These are phyloP conservation scores for Nematocida parisii DNA, from an alignment of 371 early-diverging fungal species.

Conservation along the genomic window DNA sequence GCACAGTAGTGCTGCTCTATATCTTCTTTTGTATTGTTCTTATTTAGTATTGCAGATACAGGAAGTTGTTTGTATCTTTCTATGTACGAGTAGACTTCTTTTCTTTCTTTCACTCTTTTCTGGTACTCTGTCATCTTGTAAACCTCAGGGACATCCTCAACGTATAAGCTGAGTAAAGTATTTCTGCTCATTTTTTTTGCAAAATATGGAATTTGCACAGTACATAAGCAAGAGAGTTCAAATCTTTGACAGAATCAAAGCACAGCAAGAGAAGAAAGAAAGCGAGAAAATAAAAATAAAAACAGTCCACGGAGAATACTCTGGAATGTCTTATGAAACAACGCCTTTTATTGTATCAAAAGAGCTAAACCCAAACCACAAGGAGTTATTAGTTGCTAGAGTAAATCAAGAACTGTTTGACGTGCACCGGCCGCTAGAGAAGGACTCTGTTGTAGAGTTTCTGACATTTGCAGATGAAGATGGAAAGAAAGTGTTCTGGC, in stretches of 20 bases:
- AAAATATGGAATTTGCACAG: background rate
- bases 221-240: background rate
- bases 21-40: background rate
- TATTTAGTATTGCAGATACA: background rate
- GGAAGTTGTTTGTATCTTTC: slow-evolving; percentile 45
- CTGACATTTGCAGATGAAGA: slow-evolving; percentile 79
- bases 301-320: slow-evolving; percentile 8
- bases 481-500: slow-evolving; percentile 92
- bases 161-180: slow-evolving; percentile 16
- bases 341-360: slow-evolving; percentile 54
- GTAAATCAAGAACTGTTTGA: slow-evolving; percentile 85
- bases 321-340: slow-evolving; percentile 29
- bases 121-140: slow-evolving; percentile 13
- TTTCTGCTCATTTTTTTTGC: slow-evolving; percentile 11
- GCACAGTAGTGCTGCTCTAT: slow-evolving; percentile 28
- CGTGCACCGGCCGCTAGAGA: slow-evolving; percentile 79
- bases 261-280: background rate
- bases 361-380: slow-evolving; percentile 27
- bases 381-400: slow-evolving; percentile 65
- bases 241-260: slow-evolving; percentile 15
- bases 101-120: background rate
- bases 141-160: slow-evolving; percentile 7
- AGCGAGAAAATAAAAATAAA: slow-evolving; percentile 9
- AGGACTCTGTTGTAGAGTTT: slow-evolving; percentile 78
- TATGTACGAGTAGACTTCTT: slow-evolving; percentile 30